These are phyloP conservation scores for Actinomucor elegans DNA, from an alignment of 371 early-diverging fungal species.

Conservation along the genomic window DNA sequence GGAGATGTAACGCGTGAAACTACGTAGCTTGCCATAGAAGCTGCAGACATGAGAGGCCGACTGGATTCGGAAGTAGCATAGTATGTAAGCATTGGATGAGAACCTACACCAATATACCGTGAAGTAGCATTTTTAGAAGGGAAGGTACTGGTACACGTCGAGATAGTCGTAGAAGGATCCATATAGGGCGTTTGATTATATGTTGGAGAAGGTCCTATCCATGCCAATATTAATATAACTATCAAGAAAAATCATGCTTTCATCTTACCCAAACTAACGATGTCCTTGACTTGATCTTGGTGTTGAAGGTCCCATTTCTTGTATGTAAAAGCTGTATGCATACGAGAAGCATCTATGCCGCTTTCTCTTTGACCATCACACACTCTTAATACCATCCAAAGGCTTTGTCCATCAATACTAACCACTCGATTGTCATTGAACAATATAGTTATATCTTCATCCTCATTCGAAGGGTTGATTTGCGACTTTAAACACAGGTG, in stretches of 20 bases:
- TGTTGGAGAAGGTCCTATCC: slow-evolving; percentile 6
- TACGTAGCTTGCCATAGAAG: slow-evolving; percentile 59
- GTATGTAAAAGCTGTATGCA: slow-evolving; percentile 56
- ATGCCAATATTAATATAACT: too few relatives aligned
- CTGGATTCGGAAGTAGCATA: slow-evolving; percentile 58
- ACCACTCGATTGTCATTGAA: slow-evolving; percentile 54
- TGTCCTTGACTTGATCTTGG: slow-evolving; percentile 52
- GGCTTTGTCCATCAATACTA: slow-evolving; percentile 61
- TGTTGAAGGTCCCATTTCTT: slow-evolving; percentile 61
- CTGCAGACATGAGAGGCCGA: slow-evolving; percentile 56
- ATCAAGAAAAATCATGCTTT: neutral
- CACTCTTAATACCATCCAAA: slow-evolving; percentile 61
- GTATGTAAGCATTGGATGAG: slow-evolving; percentile 58
- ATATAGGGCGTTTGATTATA: slow-evolving; percentile 7
- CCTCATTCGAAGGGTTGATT: slow-evolving; percentile 30
- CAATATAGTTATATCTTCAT: slow-evolving; percentile 61
- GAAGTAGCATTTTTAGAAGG: slow-evolving; percentile 44
- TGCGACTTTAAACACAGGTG: slow-evolving; percentile 33
- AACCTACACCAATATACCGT: slow-evolving; percentile 58
- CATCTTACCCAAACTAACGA: slow-evolving; percentile 49
- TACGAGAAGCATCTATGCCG: slow-evolving; percentile 44
- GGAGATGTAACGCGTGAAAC: slow-evolving; percentile 59
- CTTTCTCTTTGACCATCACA: slow-evolving; percentile 46
- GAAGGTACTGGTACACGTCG: slow-evolving; percentile 6
- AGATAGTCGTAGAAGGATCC: slow-evolving; percentile 9